A percentile compares a stretch with the other conserved stretches of the same genome.
Conservation (phyloP, 192 early-diverging fungal genomes). For the Coemansia sp. region DNA sequence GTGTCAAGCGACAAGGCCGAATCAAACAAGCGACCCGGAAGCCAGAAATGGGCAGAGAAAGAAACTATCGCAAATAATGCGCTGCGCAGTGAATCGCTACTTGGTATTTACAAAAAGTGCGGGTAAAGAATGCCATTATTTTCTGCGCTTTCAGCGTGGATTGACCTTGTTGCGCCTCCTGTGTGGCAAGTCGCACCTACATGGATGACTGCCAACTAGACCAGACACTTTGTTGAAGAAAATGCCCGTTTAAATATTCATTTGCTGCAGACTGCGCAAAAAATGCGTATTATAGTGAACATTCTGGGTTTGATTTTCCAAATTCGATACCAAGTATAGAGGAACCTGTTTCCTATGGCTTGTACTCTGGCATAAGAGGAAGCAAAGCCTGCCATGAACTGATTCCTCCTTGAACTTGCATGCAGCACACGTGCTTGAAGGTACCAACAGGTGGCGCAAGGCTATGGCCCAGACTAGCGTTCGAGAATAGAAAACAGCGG, state of each 20-base stretch:
- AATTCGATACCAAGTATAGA: background rate
- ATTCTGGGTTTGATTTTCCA: background rate
- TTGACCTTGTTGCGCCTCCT: slow-evolving; percentile 3
- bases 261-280: slow-evolving; percentile 1
- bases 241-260: background rate
- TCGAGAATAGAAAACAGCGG: background rate
- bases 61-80: slow-evolving; percentile 3
- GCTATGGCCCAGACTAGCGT: background rate
- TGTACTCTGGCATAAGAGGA: background rate
- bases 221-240: background rate
- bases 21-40: background rate
- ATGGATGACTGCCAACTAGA: background rate
- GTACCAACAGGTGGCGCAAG: background rate
- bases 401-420: background rate
- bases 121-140: slow-evolving; percentile 3
- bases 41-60: slow-evolving; percentile 5
- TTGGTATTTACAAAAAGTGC: background rate
- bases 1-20: slow-evolving; percentile 9
- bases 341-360: background rate
- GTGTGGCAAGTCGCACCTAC: background rate
- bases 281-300: background rate
- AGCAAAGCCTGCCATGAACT: background rate
- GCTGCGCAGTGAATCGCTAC: background rate
- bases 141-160: background rate
- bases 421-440: background rate